phyloP scores from a whole-genome alignment of 345 rosid genomes.

The Heritiera littoralis region DNA sequence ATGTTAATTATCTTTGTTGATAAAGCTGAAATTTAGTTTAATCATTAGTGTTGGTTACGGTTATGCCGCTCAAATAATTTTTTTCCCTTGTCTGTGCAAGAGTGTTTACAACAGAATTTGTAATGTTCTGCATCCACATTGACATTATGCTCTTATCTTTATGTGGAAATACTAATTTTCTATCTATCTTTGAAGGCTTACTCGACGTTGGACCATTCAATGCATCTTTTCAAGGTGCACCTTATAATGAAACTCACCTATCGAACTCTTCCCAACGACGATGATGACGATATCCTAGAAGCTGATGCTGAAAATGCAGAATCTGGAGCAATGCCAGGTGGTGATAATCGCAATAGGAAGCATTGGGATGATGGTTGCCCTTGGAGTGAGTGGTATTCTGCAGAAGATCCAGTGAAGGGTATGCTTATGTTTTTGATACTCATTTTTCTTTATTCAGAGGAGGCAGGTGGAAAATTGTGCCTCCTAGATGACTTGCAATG shows the following conservation, averaged over 20 bases:
- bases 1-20: not conserved
- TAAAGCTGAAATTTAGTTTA: not conserved
- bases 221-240: conserved; percentile 69
- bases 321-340: conserved; percentile 40
- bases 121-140: conserved; percentile 1
- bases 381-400: conserved; percentile 99
- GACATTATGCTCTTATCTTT: not conserved
- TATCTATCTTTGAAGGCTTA: conserved; percentile 63
- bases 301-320: conserved; percentile 54
- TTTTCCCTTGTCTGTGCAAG: not conserved
- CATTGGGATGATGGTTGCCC: conserved; percentile 99
- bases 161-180: not conserved
- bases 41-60: not conserved
- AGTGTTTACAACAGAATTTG: not conserved
- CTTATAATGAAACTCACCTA: conserved; percentile 87
- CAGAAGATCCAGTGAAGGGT: conserved; percentile 93
- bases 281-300: conserved; percentile 58
- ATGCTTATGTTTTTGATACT: conserved; percentile 15
- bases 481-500: conserved; percentile 10
- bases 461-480: not conserved
- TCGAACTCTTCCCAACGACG: conserved; percentile 66
- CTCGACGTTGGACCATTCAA: conserved; percentile 66
- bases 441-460: not conserved
- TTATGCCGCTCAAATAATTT: not conserved
- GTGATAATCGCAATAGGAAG: conserved; percentile 49